These are phyloP conservation scores for Vaccinium darrowii DNA, from an alignment of 148 eudicot genomes.

Conservation along the genomic window DNA sequence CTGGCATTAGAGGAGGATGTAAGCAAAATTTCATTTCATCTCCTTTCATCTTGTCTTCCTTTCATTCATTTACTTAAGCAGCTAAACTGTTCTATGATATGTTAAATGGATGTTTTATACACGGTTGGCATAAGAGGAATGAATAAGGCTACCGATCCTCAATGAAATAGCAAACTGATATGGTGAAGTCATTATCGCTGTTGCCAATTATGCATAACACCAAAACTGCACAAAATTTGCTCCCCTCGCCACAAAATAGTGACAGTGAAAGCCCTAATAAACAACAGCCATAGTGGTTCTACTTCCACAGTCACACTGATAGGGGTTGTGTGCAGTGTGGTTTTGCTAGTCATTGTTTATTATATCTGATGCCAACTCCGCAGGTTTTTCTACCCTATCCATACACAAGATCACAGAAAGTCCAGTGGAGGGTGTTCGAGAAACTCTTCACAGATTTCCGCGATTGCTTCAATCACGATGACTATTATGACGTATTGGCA, in stretches of 20 bases:
- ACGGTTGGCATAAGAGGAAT: not conserved
- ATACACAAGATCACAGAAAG: conserved; percentile 62
- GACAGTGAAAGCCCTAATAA: not conserved
- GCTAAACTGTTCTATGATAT: not conserved
- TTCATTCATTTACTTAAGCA: not conserved
- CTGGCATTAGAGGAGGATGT: conserved; percentile 65
- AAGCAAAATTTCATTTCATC: conserved; percentile 23
- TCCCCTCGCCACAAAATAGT: not conserved
- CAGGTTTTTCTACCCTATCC: conserved; percentile 76
- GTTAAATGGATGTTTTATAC: not conserved
- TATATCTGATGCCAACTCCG: not conserved
- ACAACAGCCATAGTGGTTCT: not conserved
- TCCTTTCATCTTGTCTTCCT: not conserved
- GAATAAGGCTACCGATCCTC: not conserved
- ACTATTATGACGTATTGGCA: conserved; percentile 59
- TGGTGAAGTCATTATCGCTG: not conserved
- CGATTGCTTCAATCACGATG: conserved; percentile 51
- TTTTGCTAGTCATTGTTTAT: conserved; percentile 1
- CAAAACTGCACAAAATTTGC: not conserved
- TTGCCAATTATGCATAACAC: not conserved
- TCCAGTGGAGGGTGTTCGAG: conserved; percentile 72
- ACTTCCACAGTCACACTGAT: not conserved
- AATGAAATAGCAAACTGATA: not conserved
- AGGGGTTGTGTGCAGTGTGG: not conserved
- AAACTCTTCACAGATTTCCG: conserved; percentile 84